Evolutionary conservation across 139 green algal genomes (phyloP).

Genomic region (Diplosphaera chodatii): DNA sequence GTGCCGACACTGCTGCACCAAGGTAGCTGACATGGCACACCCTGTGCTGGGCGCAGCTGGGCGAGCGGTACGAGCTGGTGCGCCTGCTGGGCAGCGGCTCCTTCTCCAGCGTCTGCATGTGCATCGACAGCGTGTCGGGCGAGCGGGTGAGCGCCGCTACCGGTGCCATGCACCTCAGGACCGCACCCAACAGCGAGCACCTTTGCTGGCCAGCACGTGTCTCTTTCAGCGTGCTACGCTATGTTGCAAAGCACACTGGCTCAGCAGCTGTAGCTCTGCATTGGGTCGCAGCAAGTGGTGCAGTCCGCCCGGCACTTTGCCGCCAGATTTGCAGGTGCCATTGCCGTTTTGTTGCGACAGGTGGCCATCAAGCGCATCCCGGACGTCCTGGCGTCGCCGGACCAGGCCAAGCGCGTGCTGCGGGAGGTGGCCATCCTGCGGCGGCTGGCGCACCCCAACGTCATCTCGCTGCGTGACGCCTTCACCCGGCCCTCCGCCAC

Average conservation of each 20-base stretch:
- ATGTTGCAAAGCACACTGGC: too few relatives aligned
- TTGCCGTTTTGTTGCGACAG: conserved; percentile 11
- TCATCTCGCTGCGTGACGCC: conserved; percentile 65
- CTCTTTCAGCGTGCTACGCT: too few relatives aligned
- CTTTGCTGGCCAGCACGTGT: too few relatives aligned
- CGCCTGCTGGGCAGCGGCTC: conserved; percentile 60
- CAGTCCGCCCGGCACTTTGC: too few relatives aligned
- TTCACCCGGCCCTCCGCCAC: conserved; percentile 62
- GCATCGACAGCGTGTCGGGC: conserved; percentile 42
- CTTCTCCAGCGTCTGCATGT: conserved; percentile 67
- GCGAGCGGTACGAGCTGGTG: conserved; percentile 53
- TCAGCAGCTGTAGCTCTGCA: too few relatives aligned
- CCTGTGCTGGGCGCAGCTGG: too few relatives aligned
- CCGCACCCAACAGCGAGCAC: too few relatives aligned
- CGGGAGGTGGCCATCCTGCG: conserved; percentile 88
- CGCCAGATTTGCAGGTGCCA: too few relatives aligned
- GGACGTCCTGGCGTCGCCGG: conserved; percentile 65
- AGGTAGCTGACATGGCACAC: too few relatives aligned
- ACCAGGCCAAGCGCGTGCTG: conserved; percentile 78
- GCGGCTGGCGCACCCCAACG: conserved; percentile 73
- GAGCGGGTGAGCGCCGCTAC: conserved; percentile 33
- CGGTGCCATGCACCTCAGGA: too few relatives aligned
- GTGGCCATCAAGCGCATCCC: conserved; percentile 79
- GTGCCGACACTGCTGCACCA: too few relatives aligned
- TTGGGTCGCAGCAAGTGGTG: too few relatives aligned